A percentile compares a stretch with the other conserved stretches of the same genome.
Conservation (phyloP, 2,329 filamentous ascomycete species). For the Fusarium duplospermum region DNA sequence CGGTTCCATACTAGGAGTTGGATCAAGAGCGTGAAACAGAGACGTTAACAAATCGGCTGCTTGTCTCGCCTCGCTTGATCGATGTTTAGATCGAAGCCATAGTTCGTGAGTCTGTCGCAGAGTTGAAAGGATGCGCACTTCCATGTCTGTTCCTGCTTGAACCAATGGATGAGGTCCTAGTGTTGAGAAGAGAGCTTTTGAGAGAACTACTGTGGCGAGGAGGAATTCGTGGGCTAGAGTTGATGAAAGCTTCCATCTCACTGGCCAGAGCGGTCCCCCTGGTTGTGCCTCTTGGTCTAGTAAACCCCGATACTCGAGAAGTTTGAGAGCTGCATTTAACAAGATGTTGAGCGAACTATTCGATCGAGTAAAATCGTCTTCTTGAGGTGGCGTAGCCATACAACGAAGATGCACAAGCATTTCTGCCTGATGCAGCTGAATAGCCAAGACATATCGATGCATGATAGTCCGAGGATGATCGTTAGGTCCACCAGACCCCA, state of each 20-base stretch:
- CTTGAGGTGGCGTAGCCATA: neutral
- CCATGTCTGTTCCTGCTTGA: neutral
- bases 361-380: neutral
- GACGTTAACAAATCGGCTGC: slow-evolving; percentile 2
- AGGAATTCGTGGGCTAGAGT: slow-evolving; percentile 16
- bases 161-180: neutral
- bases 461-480: neutral
- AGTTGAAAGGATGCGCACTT: neutral
- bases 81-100: slow-evolving; percentile 5
- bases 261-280: neutral
- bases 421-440: neutral
- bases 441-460: neutral
- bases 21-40: neutral
- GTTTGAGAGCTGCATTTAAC: neutral
- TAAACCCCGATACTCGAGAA: slow-evolving; percentile 1
- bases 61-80: slow-evolving; percentile 10
- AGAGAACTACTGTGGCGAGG: slow-evolving; percentile 5
- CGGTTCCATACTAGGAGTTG: neutral
- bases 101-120: neutral
- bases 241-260: slow-evolving; percentile 6
- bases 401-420: neutral
- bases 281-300: slow-evolving; percentile 2
- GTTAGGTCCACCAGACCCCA: neutral
- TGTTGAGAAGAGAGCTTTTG: slow-evolving; percentile 8
- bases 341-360: neutral